Percentiles rank a stretch among this genome's conserved stretches.
These are phyloP conservation scores for Gaeumannomyces sp. DNA, from an alignment of 2,329 filamentous ascomycete genomes.

Conservation along the genomic window DNA sequence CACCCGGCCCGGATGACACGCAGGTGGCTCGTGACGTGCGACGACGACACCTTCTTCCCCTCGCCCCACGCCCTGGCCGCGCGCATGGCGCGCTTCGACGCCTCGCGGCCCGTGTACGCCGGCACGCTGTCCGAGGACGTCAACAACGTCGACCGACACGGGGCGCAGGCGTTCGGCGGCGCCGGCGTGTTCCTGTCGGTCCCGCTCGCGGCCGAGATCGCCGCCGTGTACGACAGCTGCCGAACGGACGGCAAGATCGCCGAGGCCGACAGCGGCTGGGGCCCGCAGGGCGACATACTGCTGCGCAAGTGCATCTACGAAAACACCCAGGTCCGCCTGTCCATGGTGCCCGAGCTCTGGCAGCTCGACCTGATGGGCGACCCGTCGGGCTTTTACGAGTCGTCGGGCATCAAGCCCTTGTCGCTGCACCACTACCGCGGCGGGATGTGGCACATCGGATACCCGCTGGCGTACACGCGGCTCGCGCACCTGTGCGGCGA, in stretches of 20 bases:
- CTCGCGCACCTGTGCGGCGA: conserved; percentile 54
- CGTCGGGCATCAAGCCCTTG: conserved; percentile 51
- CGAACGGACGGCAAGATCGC: conserved; percentile 43
- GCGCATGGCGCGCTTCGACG: conserved; percentile 45
- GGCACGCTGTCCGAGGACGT: conserved; percentile 57
- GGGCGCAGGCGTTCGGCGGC: conserved; percentile 58
- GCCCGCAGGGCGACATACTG: conserved; percentile 54
- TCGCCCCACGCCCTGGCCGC: conserved; percentile 49
- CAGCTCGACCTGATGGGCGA: conserved; percentile 56
- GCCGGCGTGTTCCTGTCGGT: conserved; percentile 57
- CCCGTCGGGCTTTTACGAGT: conserved; percentile 59
- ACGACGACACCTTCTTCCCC: conserved; percentile 61
- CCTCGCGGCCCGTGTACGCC: conserved; percentile 48
- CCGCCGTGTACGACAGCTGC: conserved; percentile 27
- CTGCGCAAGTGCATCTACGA: conserved; percentile 60
- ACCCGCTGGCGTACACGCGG: conserved; percentile 50
- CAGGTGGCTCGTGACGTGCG: conserved; percentile 57
- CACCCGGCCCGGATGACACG: conserved; percentile 39
- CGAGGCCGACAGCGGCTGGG: conserved; percentile 52
- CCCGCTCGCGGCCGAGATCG: conserved; percentile 28
- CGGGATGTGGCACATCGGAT: conserved; percentile 48
- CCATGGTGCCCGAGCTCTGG: conserved; percentile 50
- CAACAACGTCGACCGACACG: conserved; percentile 52
- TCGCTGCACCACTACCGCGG: conserved; percentile 61
- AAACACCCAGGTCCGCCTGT: conserved; percentile 52